These are phyloP conservation scores for Geosmithia morbida DNA, from an alignment of 2,329 filamentous ascomycete genomes.

Conservation along the genomic window DNA sequence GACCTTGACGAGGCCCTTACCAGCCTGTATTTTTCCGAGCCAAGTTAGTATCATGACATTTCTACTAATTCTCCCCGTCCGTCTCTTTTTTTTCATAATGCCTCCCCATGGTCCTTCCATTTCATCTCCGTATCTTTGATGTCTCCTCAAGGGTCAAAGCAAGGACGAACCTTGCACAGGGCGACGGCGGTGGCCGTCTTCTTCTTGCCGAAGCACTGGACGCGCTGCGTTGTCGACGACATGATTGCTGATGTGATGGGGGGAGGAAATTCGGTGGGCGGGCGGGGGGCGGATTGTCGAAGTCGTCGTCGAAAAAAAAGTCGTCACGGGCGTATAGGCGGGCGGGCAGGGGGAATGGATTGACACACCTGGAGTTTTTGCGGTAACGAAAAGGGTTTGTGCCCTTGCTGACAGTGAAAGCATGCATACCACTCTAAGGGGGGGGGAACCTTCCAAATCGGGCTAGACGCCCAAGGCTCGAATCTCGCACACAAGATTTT, in stretches of 20 bases:
- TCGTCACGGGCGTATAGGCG: neutral
- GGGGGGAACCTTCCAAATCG: neutral
- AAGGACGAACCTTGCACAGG: conserved; percentile 67
- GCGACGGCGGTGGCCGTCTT: conserved; percentile 81
- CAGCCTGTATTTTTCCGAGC: conserved; percentile 15
- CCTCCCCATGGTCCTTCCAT: too few relatives aligned
- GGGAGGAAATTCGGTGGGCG: conserved; percentile 1
- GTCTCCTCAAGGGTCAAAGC: neutral
- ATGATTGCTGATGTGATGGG: conserved; percentile 38
- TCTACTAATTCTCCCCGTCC: neutral
- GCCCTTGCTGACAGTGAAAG: conserved; percentile 1
- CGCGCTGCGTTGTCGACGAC: conserved; percentile 63
- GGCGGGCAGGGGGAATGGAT: conserved; percentile 1
- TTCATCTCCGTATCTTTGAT: neutral
- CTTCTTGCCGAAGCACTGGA: conserved; percentile 99
- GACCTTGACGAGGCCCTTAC: conserved; percentile 81
- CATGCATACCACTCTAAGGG: too few relatives aligned
- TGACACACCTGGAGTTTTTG: conserved; percentile 1
- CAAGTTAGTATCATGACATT: conserved; percentile 1
- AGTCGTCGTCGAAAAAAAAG: conserved; percentile 4
- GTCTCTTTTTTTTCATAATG: neutral
- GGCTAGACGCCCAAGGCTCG: neutral
- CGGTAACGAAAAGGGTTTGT: conserved; percentile 5
- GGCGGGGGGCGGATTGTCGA: neutral
- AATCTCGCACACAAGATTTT: neutral